Base-by-base conservation (phyloP, 2,329 filamentous ascomycete species). In the Aspergillus costaricaensis region DNA sequence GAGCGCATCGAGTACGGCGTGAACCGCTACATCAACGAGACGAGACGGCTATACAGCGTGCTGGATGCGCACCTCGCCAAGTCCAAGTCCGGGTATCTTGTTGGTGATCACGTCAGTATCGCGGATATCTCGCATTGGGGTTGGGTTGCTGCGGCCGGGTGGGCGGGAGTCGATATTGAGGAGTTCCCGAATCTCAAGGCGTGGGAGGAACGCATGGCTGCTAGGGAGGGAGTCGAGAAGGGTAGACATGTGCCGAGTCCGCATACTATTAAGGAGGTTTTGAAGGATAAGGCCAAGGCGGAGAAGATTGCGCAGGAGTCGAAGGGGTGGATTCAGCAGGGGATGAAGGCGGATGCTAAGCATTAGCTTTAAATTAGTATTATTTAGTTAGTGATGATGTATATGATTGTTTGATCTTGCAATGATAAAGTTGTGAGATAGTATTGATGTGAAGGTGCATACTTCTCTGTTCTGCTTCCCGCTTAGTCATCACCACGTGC, bases 1-100 rank as follows among this genome's bases (percentile, higher is more conserved):
- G 89, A 93, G 73, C 87, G 85, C 74, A 94, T 96, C 69, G 82
- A 88, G 70, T 96, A 96, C 73, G 91, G 89, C 63, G 86, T 96
- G 58, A 86, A 91, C 71, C 85, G 92, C 51, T 96, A 96, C 79
- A 80, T 83, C 71, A 95, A 91, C 72, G 92, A 96, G 79, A 91
- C 90, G 0, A 84, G 88, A n/a, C 87, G 92, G 2, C 82, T 96
- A 1, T 96, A 95, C 79, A 82, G 86, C 55, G 88, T 92, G 19
- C 80, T 96, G 61, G 88, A 96, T 70, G 86, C 83, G 51, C 87
- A 92, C 58, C 85, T 96, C 5, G 71, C 76, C 7, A 72, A 75
- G 12, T 81, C 77, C 43, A 79, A 80, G 54, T 79, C 76, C 9
- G 79, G 80, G 12, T 87, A 82, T 67, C 68, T 87, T 10, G 81